Evolutionary conservation across 2,329 filamentous ascomycete genomes (phyloP).

Genomic region (Trichoderma koningii): DNA sequence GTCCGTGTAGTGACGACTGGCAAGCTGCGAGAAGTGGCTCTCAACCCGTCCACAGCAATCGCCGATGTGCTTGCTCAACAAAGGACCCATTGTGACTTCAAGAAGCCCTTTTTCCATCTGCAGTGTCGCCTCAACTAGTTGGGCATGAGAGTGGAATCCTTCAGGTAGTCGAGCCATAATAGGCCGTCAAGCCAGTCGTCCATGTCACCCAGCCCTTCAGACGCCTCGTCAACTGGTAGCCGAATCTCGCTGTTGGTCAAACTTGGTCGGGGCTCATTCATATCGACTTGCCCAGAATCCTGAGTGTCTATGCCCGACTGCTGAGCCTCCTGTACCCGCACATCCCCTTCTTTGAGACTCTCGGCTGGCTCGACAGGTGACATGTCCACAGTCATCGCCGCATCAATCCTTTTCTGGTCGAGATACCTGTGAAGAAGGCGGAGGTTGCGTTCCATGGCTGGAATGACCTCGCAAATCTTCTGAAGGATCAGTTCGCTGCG

Average conservation of each 20-base stretch:
- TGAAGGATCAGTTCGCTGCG: not conserved
- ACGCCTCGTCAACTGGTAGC: not conserved
- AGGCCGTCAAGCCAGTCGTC: conserved; percentile 7
- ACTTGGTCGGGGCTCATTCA: not conserved
- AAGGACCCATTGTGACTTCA: too few species aligned
- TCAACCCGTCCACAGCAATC: too few species aligned
- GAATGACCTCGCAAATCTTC: not conserved
- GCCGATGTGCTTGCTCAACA: too few species aligned
- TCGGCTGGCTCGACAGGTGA: not conserved
- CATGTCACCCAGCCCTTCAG: not conserved
- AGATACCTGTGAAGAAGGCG: not conserved
- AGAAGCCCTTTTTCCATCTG: too few species aligned
- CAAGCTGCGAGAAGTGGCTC: too few species aligned
- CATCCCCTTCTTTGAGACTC: too few species aligned
- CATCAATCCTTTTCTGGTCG: not conserved
- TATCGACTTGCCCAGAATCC: not conserved
- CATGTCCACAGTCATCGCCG: not conserved
- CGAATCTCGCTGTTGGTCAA: not conserved
- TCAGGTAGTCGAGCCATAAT: conserved; percentile 9
- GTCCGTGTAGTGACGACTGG: too few species aligned
- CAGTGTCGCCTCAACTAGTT: not conserved
- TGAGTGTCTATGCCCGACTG: too few species aligned
- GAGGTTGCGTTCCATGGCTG: conserved; percentile 4
- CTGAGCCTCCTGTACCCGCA: not conserved
- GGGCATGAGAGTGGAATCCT: not conserved